Evolutionary conservation across 208 protist genomes (phyloP).

Genomic region (Trypanosoma congolense): DNA sequence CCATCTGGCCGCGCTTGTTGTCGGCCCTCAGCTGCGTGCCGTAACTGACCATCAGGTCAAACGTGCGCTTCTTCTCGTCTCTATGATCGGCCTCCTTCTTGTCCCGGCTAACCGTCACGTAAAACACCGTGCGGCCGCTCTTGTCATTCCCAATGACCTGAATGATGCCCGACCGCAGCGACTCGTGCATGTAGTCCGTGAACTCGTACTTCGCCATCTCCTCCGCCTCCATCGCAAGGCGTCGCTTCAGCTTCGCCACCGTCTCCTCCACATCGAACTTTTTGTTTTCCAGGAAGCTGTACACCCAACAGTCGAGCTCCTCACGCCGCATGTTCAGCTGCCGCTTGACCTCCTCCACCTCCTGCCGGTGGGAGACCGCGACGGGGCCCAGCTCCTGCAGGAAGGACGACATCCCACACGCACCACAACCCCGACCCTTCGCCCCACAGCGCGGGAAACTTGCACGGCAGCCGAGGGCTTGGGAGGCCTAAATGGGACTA

Average conservation of each 20-base stretch:
- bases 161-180: conserved; percentile 21
- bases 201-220: conserved; percentile 14
- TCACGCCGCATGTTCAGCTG: conserved; percentile 12
- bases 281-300: conserved; percentile 25
- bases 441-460: too few relatives aligned
- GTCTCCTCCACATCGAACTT: conserved; percentile 24
- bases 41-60: conserved; percentile 27
- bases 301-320: conserved; percentile 28
- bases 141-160: conserved; percentile 27
- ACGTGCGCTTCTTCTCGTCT: conserved; percentile 16
- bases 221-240: conserved; percentile 17
- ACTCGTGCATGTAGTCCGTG: conserved; percentile 17
- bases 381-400: conserved; percentile 8
- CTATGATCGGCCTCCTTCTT: background rate
- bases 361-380: conserved; percentile 14
- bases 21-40: conserved; percentile 18
- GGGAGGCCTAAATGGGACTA: too few relatives aligned
- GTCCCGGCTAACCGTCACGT: conserved; percentile 19
- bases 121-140: conserved; percentile 22
- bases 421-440: too few relatives aligned
- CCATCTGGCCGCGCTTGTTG: conserved; percentile 21
- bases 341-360: conserved; percentile 18
- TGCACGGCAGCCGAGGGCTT: too few relatives aligned
- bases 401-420: too few relatives aligned
- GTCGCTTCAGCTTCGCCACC: conserved; percentile 18